These are phyloP conservation scores for Paramecium sexaurelia DNA, from an alignment of 73 alveolate genomes.

Conservation along the genomic window DNA sequence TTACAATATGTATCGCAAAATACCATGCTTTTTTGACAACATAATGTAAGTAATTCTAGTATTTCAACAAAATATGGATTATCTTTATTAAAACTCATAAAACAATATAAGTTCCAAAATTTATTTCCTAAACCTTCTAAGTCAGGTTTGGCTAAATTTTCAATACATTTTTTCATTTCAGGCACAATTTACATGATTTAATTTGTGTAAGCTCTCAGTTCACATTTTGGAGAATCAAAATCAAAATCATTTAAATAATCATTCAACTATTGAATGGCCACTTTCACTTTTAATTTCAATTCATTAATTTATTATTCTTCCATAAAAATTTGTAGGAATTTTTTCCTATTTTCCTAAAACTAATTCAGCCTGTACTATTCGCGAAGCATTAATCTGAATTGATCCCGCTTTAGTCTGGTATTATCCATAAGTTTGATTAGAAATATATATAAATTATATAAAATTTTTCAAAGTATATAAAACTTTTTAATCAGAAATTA, in stretches of 20 bases:
- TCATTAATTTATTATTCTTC: slow-evolving; percentile 19
- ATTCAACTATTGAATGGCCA: not conserved
- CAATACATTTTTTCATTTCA: not conserved
- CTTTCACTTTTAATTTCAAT: not conserved
- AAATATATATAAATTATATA: not conserved
- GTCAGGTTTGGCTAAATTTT: not conserved
- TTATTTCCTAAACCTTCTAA: not conserved
- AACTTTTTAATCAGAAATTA: no score
- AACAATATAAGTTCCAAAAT: not conserved
- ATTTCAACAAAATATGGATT: slow-evolving; percentile 6
- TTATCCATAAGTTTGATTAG: not conserved
- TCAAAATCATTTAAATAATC: not conserved
- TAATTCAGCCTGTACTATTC: not conserved
- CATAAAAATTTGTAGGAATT: not conserved
- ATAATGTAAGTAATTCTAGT: not conserved
- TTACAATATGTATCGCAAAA: slow-evolving; percentile 5
- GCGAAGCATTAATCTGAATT: not conserved
- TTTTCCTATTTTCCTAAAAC: not conserved
- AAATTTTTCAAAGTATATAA: no score
- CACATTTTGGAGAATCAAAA: not conserved
- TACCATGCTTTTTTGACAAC: not conserved
- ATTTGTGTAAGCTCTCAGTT: not conserved
- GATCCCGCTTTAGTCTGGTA: not conserved
- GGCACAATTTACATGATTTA: not conserved
- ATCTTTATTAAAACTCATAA: not conserved